These are phyloP conservation scores for Corylus avellana DNA, from an alignment of 306 rosid species.

Conservation along the genomic window DNA sequence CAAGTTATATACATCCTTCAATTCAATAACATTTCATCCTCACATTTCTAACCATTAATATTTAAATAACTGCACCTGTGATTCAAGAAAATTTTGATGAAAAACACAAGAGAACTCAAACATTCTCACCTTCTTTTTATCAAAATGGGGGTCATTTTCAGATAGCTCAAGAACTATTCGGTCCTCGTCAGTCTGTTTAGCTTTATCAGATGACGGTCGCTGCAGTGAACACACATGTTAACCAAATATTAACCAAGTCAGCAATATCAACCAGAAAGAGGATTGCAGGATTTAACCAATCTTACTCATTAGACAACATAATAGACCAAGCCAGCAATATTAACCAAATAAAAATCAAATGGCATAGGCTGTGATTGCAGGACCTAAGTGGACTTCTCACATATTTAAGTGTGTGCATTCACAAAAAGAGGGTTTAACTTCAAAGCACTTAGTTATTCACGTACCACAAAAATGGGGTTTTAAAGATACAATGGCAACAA, in stretches of 20 bases:
- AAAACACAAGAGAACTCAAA: neutral
- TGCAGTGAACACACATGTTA: conserved; percentile 33
- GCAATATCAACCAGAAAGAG: neutral
- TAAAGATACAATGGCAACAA: neutral
- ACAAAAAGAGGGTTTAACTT: neutral
- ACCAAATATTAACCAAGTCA: neutral
- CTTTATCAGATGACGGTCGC: conserved; percentile 28
- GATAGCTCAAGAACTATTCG: conserved; percentile 63
- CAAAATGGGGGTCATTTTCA: conserved; percentile 52
- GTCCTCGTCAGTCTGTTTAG: conserved; percentile 37
- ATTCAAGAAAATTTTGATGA: conserved; percentile 4
- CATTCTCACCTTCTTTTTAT: conserved; percentile 62
- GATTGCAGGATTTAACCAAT: neutral
- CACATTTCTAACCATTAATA: conserved; percentile 2
- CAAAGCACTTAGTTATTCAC: neutral
- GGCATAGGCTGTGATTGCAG: too few relatives aligned
- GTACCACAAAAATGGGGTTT: neutral
- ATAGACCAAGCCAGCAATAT: neutral
- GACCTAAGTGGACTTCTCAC: neutral
- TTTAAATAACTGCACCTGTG: conserved; percentile 5
- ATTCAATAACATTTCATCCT: conserved; percentile 8
- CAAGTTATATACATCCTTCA: conserved; percentile 14
- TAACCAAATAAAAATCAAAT: neutral
- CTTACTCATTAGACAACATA: neutral
- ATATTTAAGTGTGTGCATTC: neutral